Evolutionary conservation across 2,329 filamentous ascomycete genomes (phyloP).

Genomic region (Amphichorda felina): DNA sequence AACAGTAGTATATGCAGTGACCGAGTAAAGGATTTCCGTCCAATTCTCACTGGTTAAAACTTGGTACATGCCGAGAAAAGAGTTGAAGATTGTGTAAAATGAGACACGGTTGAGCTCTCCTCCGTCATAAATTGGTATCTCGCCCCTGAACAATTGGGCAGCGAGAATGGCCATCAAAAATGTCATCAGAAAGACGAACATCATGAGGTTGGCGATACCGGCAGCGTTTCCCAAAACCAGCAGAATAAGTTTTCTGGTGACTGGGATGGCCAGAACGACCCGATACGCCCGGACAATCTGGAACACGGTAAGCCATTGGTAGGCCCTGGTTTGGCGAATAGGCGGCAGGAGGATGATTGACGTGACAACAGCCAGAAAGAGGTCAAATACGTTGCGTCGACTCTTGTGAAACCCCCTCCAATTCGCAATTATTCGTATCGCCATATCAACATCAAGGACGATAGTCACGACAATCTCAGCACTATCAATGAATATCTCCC

Average conservation of each 20-base stretch:
- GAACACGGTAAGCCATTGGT: slow-evolving; percentile 84
- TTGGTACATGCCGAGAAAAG: slow-evolving; percentile 96
- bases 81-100: slow-evolving; percentile 88
- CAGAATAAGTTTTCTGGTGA: slow-evolving; percentile 77
- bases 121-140: slow-evolving; percentile 57
- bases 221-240: slow-evolving; percentile 83
- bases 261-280: slow-evolving; percentile 76
- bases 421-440: slow-evolving; percentile 64
- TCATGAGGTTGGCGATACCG: slow-evolving; percentile 86
- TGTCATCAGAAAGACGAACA: slow-evolving; percentile 93
- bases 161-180: slow-evolving; percentile 92
- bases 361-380: slow-evolving; percentile 69
- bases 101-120: slow-evolving; percentile 57
- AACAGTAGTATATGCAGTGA: slow-evolving; percentile 55
- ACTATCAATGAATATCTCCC: slow-evolving; percentile 53
- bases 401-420: slow-evolving; percentile 71
- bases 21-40: slow-evolving; percentile 77
- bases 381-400: slow-evolving; percentile 67
- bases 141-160: slow-evolving; percentile 80
- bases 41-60: slow-evolving; percentile 93
- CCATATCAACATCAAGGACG: slow-evolving; percentile 70
- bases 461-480: slow-evolving; percentile 69
- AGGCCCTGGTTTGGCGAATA: slow-evolving; percentile 63
- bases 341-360: slow-evolving; percentile 74
- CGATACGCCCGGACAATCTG: slow-evolving; percentile 89